Base-by-base conservation (phyloP, 495 filamentous ascomycete genomes). In the Chaetomium fimeti region DNA sequence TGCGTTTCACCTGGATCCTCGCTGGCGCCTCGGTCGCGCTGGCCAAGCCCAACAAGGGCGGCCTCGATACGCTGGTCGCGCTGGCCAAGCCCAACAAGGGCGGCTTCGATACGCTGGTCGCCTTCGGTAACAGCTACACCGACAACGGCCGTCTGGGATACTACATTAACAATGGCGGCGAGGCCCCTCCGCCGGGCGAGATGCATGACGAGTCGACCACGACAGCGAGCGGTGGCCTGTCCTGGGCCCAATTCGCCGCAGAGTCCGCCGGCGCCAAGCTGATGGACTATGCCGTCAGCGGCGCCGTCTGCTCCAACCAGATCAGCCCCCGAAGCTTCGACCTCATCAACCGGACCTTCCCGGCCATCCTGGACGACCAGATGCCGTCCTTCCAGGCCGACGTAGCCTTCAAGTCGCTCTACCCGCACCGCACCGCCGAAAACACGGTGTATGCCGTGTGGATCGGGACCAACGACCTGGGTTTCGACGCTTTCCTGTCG, bases 401-500 rank as follows among this genome's bases (percentile, higher is more conserved):
- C 60, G 76, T 77, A 32, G 68, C 74, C 15, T 84, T 76, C 61
- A 78, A 78, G 38, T 68, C 79, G 5, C 66, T 81, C 18, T 88
- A 85, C 73, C 75, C 82, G 29, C 73, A 78, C 57, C 78, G 83
- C 55, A 78, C 76, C 0, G 62, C 78, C 20, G 69, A 80, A n/a
- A 84, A 85, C 63, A 88, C 87, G 3, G 86, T 90, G 6, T 91
- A 89, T 66, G 77, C 85, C 1, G 82, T 91, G 42, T 93, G 88
- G 89, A 90, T 91, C 67, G 89, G 90, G 0, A 90, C 88, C 58
- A 92, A 91, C 68, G 89, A 93, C 69, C 77, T 93, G 13, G 88
- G 89, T 42, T 79, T 74, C 59, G 71, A 79, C 52, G 86, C 79
- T 27, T 87, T 91, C 70, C 70, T 91, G 28, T 83, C 82, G 22